Evolutionary conservation across 768 basidiomycete genomes (phyloP), one percentile per base, ranked within the genome.

Genomic region (Tephrocybe rancida): DNA sequence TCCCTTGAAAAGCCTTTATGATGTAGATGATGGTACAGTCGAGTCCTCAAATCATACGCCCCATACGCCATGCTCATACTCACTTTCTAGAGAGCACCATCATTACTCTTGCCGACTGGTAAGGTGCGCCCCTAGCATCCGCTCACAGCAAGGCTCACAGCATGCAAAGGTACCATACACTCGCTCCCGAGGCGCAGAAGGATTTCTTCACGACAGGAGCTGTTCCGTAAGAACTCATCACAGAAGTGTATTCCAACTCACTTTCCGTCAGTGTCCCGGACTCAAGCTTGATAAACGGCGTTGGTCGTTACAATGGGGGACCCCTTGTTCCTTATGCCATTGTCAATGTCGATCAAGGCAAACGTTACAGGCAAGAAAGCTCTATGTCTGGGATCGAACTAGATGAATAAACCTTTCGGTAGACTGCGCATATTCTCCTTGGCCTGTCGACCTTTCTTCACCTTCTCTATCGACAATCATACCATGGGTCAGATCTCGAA

Each of bases 211-310:
- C 63, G 48, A 62, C 66, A 44, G 55, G 69, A 54, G 41, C 48
- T 18, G 56, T 70, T 13, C 70, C 68, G 64, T 67, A 38, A 37
- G 65, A 57, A 26, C 26, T 16, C 6, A 27, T 7, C 24, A 27
- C n/a, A 26, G 26, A 7, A 27, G 26, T 46, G 3, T 30, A n/a
- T 3, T n/a, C 25, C 16, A 25, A 6, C 19, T 26, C n/a, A 46
- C n/a, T 16, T 6, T 21, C 8, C 10, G 5, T 24, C 44, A 66
- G 65, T 19, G 63, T 67, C 24, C 65, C 42, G 24, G 63, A 78
- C 50, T 73, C 80, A 9, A 72, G 73, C 2, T 58, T 81, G 44
- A 75, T 82, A 34, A 81, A 80, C 44, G 77, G 77, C 0, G 67
- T 70, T 35, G 70, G 70, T 38, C 67, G 68, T 8, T 79, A 70